phyloP scores from a whole-genome alignment of 169 alveolate genomes.

The Plasmodium coatneyi region DNA sequence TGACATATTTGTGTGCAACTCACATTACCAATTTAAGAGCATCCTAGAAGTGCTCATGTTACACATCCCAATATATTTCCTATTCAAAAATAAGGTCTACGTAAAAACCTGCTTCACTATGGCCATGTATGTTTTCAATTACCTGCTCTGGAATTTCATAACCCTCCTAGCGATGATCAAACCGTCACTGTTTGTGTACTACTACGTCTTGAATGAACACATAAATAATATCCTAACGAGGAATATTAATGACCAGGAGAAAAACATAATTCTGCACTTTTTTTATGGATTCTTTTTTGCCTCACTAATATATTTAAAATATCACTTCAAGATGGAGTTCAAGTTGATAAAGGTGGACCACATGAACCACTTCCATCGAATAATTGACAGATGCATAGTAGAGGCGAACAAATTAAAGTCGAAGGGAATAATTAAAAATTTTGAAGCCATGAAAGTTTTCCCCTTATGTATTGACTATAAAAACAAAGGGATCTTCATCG shows the following conservation, averaged over 20 bases:
- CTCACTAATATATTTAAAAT: constrained; percentile 52
- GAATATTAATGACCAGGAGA: constrained; percentile 26
- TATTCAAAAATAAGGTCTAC: constrained; percentile 47
- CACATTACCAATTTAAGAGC: constrained; percentile 34
- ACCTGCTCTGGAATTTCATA: constrained; percentile 31
- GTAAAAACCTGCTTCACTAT: constrained; percentile 32
- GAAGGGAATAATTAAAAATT: constrained; percentile 36
- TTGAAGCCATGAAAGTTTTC: constrained; percentile 18
- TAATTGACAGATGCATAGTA: constrained; percentile 5
- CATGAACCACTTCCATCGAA: constrained; percentile 13
- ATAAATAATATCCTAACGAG: constrained; percentile 26
- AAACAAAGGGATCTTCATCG: constrained; percentile 30
- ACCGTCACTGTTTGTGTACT: constrained; percentile 30
- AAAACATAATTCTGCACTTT: constrained; percentile 31
- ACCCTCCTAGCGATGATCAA: constrained; percentile 22
- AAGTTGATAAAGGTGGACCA: constrained; percentile 38
- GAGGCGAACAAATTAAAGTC: constrained; percentile 32
- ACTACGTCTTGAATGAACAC: constrained; percentile 56
- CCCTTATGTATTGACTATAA: constrained; percentile 38
- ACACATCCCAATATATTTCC: constrained; percentile 35
- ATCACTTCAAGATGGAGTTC: constrained; percentile 29
- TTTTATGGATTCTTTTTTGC: constrained; percentile 52
- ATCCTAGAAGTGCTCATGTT: constrained; percentile 31
- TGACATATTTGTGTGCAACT: constrained; percentile 15
- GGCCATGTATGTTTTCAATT: constrained; percentile 26